A percentile compares a stretch with the other conserved stretches of the same genome.
phyloP scores from a whole-genome alignment of 225 moss, liverwort and hornwort genomes.

The Marchantia paleacea region DNA sequence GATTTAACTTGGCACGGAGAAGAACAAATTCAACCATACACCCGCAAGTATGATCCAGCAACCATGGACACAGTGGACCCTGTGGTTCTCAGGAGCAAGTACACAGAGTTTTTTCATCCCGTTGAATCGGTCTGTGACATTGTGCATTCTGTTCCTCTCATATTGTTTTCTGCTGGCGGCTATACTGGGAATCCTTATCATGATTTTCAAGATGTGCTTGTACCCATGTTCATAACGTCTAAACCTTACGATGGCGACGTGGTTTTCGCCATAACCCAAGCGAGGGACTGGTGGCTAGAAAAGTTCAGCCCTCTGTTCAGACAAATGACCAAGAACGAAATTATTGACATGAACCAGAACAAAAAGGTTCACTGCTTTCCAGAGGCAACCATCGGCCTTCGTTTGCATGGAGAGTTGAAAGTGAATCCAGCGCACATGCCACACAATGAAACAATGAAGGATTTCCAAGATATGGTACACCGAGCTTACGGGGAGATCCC shows the following conservation, averaged over 20 bases:
- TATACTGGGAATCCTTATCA: constrained; percentile 51
- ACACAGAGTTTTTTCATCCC: constrained; percentile 11
- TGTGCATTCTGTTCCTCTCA: constrained; percentile 27
- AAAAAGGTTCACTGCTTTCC: constrained; percentile 40
- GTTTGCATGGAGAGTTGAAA: constrained; percentile 41
- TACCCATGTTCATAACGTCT: constrained; percentile 48
- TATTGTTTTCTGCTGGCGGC: constrained; percentile 47
- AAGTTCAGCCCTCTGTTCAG: constrained; percentile 36
- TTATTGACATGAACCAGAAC: constrained; percentile 25
- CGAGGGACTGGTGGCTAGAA: constrained; percentile 44
- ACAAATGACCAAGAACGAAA: constrained; percentile 35
- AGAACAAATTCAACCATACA: constrained; percentile 41
- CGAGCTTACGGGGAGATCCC: constrained; percentile 27
- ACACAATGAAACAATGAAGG: constrained; percentile 41
- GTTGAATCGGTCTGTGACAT: constrained; percentile 25
- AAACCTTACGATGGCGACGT: constrained; percentile 38
- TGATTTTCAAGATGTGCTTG: constrained; percentile 52
- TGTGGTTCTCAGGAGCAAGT: constrained; percentile 26
- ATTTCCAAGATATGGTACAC: constrained; percentile 40
- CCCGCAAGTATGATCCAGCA: constrained; percentile 43
- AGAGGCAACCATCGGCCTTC: constrained; percentile 45
- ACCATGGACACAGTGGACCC: constrained; percentile 33
- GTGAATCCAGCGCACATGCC: constrained; percentile 41
- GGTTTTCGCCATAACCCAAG: constrained; percentile 39
- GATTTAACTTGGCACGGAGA: constrained; percentile 14